Conservation (phyloP, 2,329 filamentous ascomycete genomes). For the Aspergillus melleus region DNA sequence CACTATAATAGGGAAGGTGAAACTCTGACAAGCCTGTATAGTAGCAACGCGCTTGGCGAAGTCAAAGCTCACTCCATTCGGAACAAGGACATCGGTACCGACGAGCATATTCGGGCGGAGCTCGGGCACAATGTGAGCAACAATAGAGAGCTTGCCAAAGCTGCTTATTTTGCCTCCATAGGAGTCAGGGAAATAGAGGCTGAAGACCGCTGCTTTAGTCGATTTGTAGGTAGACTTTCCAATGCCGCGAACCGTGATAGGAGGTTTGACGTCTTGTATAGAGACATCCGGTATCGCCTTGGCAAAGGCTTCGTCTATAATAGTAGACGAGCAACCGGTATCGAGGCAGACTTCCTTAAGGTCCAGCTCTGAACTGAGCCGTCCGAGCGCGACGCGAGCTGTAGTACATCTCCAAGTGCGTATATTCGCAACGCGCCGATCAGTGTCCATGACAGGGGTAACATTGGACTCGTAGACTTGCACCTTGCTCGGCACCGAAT, state of each 20-base stretch:
- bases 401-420: background rate
- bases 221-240: background rate
- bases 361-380: background rate
- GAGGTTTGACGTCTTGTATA: background rate
- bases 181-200: background rate
- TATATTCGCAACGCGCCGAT: background rate
- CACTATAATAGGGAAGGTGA: background rate
- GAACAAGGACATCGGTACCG: background rate
- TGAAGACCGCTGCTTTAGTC: background rate
- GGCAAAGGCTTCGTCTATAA: background rate
- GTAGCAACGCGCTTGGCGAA: background rate
- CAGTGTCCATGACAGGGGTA: too few species aligned
- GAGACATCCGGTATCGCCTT: background rate
- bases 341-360: background rate
- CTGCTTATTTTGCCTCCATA: background rate
- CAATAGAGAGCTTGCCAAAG: background rate
- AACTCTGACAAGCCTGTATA: background rate
- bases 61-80: background rate
- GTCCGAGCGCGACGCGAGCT: background rate
- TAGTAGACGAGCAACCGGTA: background rate
- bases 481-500: too few species aligned
- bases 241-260: background rate
- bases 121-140: background rate
- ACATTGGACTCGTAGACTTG: too few species aligned
- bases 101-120: background rate